These are phyloP conservation scores for Colletotrichum sojae DNA, from an alignment of 2,329 filamentous ascomycete species.

Conservation along the genomic window DNA sequence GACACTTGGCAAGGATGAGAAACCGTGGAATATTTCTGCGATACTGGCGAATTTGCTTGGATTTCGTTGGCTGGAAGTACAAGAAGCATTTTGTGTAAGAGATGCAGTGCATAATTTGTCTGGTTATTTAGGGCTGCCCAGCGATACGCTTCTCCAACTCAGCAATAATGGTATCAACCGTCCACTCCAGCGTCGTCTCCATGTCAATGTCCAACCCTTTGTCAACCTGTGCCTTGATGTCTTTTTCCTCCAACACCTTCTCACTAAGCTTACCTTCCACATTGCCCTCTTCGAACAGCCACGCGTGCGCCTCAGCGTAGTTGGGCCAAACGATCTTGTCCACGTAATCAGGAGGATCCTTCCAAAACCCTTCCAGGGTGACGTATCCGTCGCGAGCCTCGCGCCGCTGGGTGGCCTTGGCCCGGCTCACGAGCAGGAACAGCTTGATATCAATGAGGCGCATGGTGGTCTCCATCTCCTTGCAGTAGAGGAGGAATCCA, in stretches of 20 bases:
- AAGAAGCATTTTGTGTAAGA: not conserved
- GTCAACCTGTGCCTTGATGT: conserved; percentile 64
- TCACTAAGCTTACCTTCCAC: conserved; percentile 71
- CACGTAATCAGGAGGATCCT: conserved; percentile 93
- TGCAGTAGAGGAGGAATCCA: conserved; percentile 87
- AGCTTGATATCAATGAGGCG: conserved; percentile 80
- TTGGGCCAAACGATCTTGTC: conserved; percentile 97
- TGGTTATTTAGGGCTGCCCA: not conserved
- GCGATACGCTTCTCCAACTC: conserved; percentile 52
- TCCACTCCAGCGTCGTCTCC: conserved; percentile 76
- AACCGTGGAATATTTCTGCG: not conserved
- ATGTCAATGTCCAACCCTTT: conserved; percentile 69
- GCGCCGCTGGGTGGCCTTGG: conserved; percentile 74
- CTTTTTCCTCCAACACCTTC: conserved; percentile 58
- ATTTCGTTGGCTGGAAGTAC: not conserved
- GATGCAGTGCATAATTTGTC: not conserved
- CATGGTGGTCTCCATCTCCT: conserved; percentile 67
- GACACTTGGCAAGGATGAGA: conserved; percentile 52
- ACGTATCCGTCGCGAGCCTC: conserved; percentile 83
- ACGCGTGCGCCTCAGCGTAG: conserved; percentile 85
- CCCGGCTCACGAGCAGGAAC: conserved; percentile 80
- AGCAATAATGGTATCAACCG: conserved; percentile 72
- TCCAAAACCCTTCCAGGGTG: conserved; percentile 92
- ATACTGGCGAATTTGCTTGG: not conserved
- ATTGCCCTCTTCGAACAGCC: conserved; percentile 80